Conservation (phyloP, 2,329 filamentous ascomycete species). For the Pseudocercospora eumusae region DNA sequence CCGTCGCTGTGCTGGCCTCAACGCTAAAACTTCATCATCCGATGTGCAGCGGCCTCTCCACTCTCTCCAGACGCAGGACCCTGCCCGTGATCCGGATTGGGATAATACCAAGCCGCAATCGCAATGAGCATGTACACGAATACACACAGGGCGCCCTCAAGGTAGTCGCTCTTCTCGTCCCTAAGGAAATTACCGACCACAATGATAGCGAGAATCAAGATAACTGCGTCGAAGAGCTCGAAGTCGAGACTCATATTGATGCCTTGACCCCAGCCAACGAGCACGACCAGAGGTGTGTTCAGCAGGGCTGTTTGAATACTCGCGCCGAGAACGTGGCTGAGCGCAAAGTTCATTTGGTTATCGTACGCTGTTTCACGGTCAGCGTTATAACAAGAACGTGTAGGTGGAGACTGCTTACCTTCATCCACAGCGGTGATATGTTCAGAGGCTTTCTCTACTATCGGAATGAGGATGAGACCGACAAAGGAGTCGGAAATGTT, state of each 20-base stretch:
- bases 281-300: slow-evolving; percentile 78
- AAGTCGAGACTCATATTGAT: slow-evolving; percentile 78
- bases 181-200: slow-evolving; percentile 70
- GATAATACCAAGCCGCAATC: slow-evolving; percentile 63
- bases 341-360: slow-evolving; percentile 73
- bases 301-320: slow-evolving; percentile 88
- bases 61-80: slow-evolving; percentile 4
- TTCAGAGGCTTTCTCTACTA: slow-evolving; percentile 84
- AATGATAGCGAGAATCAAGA: slow-evolving; percentile 80
- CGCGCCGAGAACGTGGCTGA: slow-evolving; percentile 81
- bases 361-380: slow-evolving; percentile 63
- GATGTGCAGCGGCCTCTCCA: slow-evolving; percentile 11
- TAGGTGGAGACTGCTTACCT: too few species aligned
- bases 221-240: slow-evolving; percentile 79
- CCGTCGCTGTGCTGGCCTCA: not conserved
- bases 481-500: slow-evolving; percentile 60
- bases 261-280: slow-evolving; percentile 77
- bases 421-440: slow-evolving; percentile 77
- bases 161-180: slow-evolving; percentile 86
- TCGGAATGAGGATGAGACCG: slow-evolving; percentile 73
- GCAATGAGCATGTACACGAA: slow-evolving; percentile 67
- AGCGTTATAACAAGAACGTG: not conserved
- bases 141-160: slow-evolving; percentile 81
- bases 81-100: slow-evolving; percentile 32
- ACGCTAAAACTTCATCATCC: slow-evolving; percentile 15